Evolutionary conservation across 164 flowering plant species (phyloP), one percentile per base, ranked within the genome.

Genomic region (Vitis rupestris): DNA sequence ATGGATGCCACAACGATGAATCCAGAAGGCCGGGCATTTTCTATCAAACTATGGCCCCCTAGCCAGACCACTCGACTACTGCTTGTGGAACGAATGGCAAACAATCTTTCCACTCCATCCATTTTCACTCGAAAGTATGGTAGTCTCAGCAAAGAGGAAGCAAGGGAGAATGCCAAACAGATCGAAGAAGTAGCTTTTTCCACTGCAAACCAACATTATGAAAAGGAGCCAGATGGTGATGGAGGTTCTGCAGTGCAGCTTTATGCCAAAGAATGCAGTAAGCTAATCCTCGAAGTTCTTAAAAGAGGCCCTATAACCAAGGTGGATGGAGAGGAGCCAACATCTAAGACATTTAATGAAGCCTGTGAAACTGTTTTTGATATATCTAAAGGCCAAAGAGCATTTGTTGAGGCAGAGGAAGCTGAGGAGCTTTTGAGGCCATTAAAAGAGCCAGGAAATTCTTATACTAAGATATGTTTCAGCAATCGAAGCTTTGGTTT

Each of bases 1-100:
- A 87, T 85, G 88, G 86, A 83, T 61, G 44, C 80, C 15, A 23
- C 76, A 44, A 29, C 72, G 4, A n/a, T 63, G 50, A 71, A 68
- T 51, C 72, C 82, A 12, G 74, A 80, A 17, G 69, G 66, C 15
- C 79, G 82, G 9, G 73, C 88, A 10, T 77, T 91, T 65, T 85
- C 94, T 8, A 83, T 94, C 56, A 92, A 92, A 70, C 79, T 96
- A 56, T 96, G 99, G 99, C 99, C 99, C 50, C 99, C 98, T 10
- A 93, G 98, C 74, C 71, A 83, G 65, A 87, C 82, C 79, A 93
- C 97, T 27, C 78, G 97, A 54, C 29, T 69, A 71, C 83, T 85
- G 87, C 88, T 96, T 58, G 88, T 96, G 65, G 95, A 89, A 50
- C 79, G 97, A 56, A 83, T 96, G 85, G 82, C 85, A 1, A 88